These are phyloP conservation scores for Ustilago lituana DNA, from an alignment of 1,284 basidiomycete genomes.

Conservation along the genomic window DNA sequence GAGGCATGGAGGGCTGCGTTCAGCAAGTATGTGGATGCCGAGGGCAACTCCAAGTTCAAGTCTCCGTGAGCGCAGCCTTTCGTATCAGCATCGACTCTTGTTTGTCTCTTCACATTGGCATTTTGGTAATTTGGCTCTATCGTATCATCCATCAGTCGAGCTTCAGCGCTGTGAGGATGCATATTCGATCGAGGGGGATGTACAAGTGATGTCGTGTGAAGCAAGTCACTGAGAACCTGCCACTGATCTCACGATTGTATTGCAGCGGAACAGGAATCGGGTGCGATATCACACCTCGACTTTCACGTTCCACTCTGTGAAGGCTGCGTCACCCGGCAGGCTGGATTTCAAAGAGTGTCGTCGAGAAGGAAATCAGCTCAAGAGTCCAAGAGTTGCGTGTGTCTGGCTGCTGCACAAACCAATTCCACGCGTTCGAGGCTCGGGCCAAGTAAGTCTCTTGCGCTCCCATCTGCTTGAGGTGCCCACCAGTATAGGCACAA, in stretches of 20 bases:
- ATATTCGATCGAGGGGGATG: no score
- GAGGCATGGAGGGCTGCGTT: conserved; percentile 72
- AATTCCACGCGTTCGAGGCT: conserved; percentile 6
- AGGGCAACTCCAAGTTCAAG: conserved; percentile 51
- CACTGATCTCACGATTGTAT: no score
- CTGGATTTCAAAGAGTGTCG: not conserved
- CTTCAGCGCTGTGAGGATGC: no score
- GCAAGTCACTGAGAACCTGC: not conserved
- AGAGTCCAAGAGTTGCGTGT: no score
- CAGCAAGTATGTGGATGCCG: conserved; percentile 42
- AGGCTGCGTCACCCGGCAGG: conserved; percentile 2
- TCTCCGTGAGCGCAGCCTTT: conserved; percentile 9
- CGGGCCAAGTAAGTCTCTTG: conserved; percentile 16
- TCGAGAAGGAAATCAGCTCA: no score
- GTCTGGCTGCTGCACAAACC: no score
- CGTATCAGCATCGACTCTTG: not conserved
- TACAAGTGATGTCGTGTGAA: not conserved
- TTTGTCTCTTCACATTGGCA: not conserved
- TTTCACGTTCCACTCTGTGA: conserved; percentile 1
- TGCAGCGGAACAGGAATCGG: no score
- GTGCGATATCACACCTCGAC: no score
- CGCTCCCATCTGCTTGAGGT: no score
- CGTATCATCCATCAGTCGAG: not conserved
- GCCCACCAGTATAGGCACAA: no score
- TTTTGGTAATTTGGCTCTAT: no score